Conservation (phyloP, 2,329 filamentous ascomycete genomes). For the Diplodia intermedia region DNA sequence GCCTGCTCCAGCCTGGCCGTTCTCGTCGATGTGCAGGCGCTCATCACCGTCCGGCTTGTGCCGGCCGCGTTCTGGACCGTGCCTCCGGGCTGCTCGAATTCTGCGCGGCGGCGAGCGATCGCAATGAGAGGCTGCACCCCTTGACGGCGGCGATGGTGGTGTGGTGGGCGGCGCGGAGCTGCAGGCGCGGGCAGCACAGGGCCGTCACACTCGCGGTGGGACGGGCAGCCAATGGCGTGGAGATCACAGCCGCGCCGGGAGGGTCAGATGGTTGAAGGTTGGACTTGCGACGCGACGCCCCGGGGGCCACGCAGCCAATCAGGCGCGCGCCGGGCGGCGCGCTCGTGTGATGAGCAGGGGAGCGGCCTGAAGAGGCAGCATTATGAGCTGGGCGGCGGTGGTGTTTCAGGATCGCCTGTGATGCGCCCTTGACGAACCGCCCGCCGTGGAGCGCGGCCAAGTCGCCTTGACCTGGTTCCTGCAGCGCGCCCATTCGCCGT, state of each 20-base stretch:
- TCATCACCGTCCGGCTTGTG: not conserved
- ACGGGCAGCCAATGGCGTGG: constrained; percentile 20
- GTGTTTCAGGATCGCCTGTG: constrained; percentile 25
- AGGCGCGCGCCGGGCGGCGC: not conserved
- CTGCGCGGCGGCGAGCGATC: constrained; percentile 17
- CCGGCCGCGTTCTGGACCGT: constrained; percentile 21
- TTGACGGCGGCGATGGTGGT: not conserved
- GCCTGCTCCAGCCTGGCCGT: not conserved
- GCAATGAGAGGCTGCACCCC: constrained; percentile 18
- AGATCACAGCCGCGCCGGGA: constrained; percentile 23
- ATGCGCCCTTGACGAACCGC: constrained; percentile 16
- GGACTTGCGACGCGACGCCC: constrained; percentile 1
- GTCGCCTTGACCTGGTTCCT: constrained; percentile 8
- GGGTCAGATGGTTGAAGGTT: constrained; percentile 23
- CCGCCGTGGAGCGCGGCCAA: not conserved
- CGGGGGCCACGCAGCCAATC: not conserved
- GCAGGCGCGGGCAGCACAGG: constrained; percentile 18
- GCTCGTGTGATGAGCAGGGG: constrained; percentile 29
- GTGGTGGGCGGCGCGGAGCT: constrained; percentile 1
- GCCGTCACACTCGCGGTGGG: constrained; percentile 9
- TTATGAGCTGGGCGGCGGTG: not conserved
- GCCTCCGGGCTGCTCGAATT: constrained; percentile 9
- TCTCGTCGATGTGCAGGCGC: constrained; percentile 11
- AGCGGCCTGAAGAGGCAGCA: constrained; percentile 26
- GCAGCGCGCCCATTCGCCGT: not conserved